phyloP scores from a whole-genome alignment of 768 basidiomycete species.

The Mycena rebaudengoi region DNA sequence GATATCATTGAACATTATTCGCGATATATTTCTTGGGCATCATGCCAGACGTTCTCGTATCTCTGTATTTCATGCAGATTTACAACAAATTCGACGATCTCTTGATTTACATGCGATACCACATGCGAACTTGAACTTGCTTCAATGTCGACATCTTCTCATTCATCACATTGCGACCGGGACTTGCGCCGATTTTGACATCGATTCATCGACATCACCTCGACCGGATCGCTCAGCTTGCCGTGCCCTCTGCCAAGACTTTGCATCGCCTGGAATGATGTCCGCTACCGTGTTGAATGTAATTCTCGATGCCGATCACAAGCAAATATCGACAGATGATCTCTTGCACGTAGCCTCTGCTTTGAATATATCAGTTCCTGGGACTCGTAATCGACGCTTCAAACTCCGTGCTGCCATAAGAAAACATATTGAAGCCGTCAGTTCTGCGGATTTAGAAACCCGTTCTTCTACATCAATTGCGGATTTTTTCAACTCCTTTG shows the following conservation, averaged over 20 bases:
- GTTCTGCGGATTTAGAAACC: too few relatives aligned
- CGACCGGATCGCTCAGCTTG: background rate
- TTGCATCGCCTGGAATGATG: too few relatives aligned
- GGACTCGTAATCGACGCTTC: too few relatives aligned
- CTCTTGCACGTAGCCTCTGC: background rate
- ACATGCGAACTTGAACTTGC: background rate
- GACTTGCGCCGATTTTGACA: background rate
- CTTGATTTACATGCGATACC: slow-evolving; percentile 1
- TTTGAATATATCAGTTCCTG: background rate
- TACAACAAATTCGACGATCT: background rate
- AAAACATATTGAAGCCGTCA: too few relatives aligned
- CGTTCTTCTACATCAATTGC: background rate
- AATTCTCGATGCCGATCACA: too few relatives aligned
- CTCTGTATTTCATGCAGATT: slow-evolving; percentile 3
- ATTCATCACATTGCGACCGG: slow-evolving; percentile 3
- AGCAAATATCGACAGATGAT: too few relatives aligned
- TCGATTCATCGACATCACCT: background rate
- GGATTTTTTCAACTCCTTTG: background rate
- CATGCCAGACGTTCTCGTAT: background rate
- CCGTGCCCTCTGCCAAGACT: background rate
- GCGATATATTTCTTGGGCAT: slow-evolving; percentile 1
- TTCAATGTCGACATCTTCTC: background rate
- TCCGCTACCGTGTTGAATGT: too few relatives aligned
- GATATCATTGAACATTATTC: background rate
- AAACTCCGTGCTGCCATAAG: background rate